These are phyloP conservation scores for Hypoxylon sp. DNA, from an alignment of 2,329 filamentous ascomycete genomes.

Conservation along the genomic window DNA sequence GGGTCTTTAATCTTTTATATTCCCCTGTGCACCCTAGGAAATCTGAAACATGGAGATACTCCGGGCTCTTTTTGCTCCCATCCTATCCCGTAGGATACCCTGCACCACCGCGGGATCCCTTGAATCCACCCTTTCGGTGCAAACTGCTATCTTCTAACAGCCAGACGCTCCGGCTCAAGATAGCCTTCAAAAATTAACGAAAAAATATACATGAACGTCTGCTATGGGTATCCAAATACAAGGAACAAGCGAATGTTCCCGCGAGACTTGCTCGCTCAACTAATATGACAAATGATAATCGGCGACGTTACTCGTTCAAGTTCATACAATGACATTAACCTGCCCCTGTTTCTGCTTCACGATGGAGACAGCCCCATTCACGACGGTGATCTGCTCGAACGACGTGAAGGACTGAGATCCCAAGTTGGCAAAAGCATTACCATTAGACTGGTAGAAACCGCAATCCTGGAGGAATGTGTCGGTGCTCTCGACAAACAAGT, in stretches of 20 bases:
- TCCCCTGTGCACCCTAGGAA: background rate
- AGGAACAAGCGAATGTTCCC: slow-evolving; percentile 14
- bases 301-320: background rate
- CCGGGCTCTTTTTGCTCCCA: background rate
- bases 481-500: slow-evolving; percentile 56
- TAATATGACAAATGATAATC: background rate
- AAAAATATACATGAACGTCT: slow-evolving; percentile 29
- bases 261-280: slow-evolving; percentile 25
- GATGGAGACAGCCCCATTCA: slow-evolving; percentile 39
- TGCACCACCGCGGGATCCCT: slow-evolving; percentile 8
- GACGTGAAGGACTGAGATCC: slow-evolving; percentile 50
- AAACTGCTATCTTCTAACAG: slow-evolving; percentile 9
- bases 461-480: slow-evolving; percentile 55
- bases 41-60: background rate
- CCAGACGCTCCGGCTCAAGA: slow-evolving; percentile 8
- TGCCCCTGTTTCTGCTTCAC: slow-evolving; percentile 38
- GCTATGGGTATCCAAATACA: slow-evolving; percentile 36
- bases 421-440: slow-evolving; percentile 52
- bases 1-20: slow-evolving; percentile 8
- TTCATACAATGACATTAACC: slow-evolving; percentile 22
- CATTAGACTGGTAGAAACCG: slow-evolving; percentile 49
- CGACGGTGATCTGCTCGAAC: slow-evolving; percentile 50
- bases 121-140: slow-evolving; percentile 5
- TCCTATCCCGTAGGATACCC: slow-evolving; percentile 37
- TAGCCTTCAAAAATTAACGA: slow-evolving; percentile 7